Base-by-base conservation (phyloP, 2,329 filamentous ascomycete genomes). In the Pseudogymnoascus sp. region DNA sequence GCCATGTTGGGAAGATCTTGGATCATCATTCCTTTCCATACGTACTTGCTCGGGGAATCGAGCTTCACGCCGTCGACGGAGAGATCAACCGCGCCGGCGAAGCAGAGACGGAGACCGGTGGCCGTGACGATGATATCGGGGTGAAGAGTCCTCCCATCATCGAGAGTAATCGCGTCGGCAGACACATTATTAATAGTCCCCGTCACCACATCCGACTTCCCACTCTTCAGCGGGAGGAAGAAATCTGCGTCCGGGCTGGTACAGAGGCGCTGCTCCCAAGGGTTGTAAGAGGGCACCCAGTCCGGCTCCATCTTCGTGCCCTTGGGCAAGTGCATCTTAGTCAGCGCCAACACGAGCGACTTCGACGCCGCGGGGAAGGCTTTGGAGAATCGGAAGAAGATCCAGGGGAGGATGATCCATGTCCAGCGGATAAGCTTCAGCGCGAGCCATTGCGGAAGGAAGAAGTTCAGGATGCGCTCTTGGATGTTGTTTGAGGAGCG, bases 211-310 rank as follows among this genome's bases (percentile, higher is more conserved):
- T 71, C 67, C 11, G 68, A 74, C 43, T 72, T 77, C 22, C 74
- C 73, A 1, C 65, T 70, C 1, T 72, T 71, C 12, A 80, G 67
- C 0, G 74, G 72, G 5, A 68, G 61, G 64, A 75, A 81, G 60
- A 81, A 78, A 65, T 80, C 79, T 0, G 76, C 76, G 28, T 79
- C 73, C 16, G 73, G 70, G 1, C 68, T 81, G 30, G 86, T 74
- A 66, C 87, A 90, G 16, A 91, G 73, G 1, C 88, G 81, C 67
- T 91, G 88, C 60, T 89, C 80, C 84, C 86, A 85, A 0, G 82
- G 83, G 5, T 78, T 77, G 62, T 85, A 85, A 1, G 70, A 68
- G 0, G 81, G 81, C 18, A 74, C 74, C 72, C 84, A 84, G 67
- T 85, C 77, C 1, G 79, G 80, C n/a, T 82, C 77, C 63, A 74